phyloP scores from a whole-genome alignment of 2,329 filamentous ascomycete species.

The Huntiella bhutanensis region DNA sequence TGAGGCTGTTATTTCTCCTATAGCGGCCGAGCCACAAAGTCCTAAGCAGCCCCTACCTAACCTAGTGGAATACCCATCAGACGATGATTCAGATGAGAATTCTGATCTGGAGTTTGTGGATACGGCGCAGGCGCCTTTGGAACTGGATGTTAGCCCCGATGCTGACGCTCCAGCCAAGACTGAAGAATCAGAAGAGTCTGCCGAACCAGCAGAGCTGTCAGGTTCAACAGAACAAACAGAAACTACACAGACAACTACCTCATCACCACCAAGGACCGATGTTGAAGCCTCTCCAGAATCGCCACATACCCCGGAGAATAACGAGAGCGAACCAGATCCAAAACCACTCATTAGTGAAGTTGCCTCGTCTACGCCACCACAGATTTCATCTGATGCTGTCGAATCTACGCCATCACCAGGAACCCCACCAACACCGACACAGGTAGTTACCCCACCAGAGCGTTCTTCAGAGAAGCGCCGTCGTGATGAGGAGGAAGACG shows the following conservation, averaged over 20 bases:
- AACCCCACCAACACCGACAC: slow-evolving; percentile 17
- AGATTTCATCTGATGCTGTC: not conserved
- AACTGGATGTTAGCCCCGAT: not conserved
- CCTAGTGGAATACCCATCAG: slow-evolving; percentile 80
- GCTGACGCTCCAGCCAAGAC: not conserved
- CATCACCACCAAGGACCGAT: no score
- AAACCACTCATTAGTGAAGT: not conserved
- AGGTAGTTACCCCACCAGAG: slow-evolving; percentile 44
- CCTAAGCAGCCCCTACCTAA: slow-evolving; percentile 44
- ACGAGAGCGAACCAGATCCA: no score
- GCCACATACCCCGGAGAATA: no score
- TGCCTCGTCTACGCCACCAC: slow-evolving; percentile 3
- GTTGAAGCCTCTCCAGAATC: no score
- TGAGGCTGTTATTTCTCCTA: slow-evolving; percentile 1
- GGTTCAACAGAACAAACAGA: not conserved
- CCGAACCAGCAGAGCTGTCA: not conserved
- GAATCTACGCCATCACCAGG: slow-evolving; percentile 17
- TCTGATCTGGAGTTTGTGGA: slow-evolving; percentile 35
- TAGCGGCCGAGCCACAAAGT: slow-evolving; percentile 2
- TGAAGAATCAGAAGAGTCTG: not conserved
- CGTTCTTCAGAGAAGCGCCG: slow-evolving; percentile 74
- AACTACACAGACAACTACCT: no score
- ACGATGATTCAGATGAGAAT: slow-evolving; percentile 49
- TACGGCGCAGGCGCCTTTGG: slow-evolving; percentile 12
- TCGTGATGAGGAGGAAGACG: slow-evolving; percentile 75